phyloP scores from a whole-genome alignment of 495 filamentous ascomycete genomes.

The Xylaria sp. region DNA sequence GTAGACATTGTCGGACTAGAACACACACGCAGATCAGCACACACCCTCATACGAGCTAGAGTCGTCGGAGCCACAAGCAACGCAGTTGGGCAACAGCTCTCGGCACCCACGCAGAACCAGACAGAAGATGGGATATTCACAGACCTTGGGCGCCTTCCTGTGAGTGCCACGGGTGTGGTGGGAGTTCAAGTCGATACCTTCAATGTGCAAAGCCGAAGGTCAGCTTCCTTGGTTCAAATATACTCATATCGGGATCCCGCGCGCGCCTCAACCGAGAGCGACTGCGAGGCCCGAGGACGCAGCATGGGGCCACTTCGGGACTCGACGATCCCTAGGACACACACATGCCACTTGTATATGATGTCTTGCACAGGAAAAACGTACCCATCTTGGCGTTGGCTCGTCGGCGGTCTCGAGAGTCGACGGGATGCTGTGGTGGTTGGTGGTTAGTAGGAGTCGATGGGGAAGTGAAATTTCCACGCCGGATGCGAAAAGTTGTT shows the following conservation, averaged over 20 bases:
- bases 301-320: slow-evolving; percentile 49
- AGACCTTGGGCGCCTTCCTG: slow-evolving; percentile 84
- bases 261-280: slow-evolving; percentile 22
- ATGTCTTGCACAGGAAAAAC: slow-evolving; percentile 38
- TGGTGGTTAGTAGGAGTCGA: slow-evolving; percentile 39
- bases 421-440: slow-evolving; percentile 45
- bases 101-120: neutral
- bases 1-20: slow-evolving; percentile 89
- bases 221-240: slow-evolving; percentile 58
- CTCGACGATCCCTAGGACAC: slow-evolving; percentile 15
- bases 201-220: slow-evolving; percentile 51
- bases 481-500: slow-evolving; percentile 26
- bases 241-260: slow-evolving; percentile 29
- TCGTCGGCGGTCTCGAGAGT: slow-evolving; percentile 44
- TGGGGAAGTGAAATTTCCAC: slow-evolving; percentile 30
- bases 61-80: too few species aligned
- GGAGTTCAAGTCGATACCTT: slow-evolving; percentile 74
- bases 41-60: neutral
- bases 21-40: slow-evolving; percentile 9
- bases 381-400: slow-evolving; percentile 60
- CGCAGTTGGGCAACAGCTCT: neutral
- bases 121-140: slow-evolving; percentile 27
- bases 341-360: slow-evolving; percentile 33
- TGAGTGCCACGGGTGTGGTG: slow-evolving; percentile 89
- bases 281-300: slow-evolving; percentile 27